phyloP scores from a whole-genome alignment of 2,329 filamentous ascomycete genomes.

The Ascochyta pisi region DNA sequence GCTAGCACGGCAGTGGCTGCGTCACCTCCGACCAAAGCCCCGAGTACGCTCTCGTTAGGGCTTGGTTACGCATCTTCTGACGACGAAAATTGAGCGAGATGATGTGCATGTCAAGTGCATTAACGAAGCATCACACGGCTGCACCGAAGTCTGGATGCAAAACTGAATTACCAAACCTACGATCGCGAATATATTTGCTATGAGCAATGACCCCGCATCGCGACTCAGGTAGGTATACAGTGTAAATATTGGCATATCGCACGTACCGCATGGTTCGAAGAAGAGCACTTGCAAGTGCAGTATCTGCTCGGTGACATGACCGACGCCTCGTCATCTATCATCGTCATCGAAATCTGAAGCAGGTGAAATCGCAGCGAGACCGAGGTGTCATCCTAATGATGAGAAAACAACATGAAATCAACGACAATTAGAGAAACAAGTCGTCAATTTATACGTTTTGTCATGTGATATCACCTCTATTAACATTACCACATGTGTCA shows the following conservation, averaged over 20 bases:
- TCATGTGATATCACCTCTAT: constrained; percentile 1
- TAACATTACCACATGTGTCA: constrained; percentile 8
- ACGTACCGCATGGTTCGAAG: not conserved
- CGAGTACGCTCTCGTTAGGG: constrained; percentile 40
- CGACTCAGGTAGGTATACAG: not conserved
- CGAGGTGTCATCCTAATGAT: not conserved
- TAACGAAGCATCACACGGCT: not conserved
- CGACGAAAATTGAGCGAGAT: constrained; percentile 45
- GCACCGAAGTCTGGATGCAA: not conserved
- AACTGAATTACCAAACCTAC: not conserved
- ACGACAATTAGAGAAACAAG: not conserved
- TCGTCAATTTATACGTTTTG: not conserved
- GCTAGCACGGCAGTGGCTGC: constrained; percentile 14
- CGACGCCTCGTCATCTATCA: not conserved
- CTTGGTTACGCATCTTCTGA: constrained; percentile 54
- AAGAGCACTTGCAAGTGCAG: not conserved
- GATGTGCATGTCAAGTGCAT: not conserved
- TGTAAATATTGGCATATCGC: not conserved
- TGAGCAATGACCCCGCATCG: not conserved
- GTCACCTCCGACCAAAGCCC: constrained; percentile 23
- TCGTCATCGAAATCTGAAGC: not conserved
- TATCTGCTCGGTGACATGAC: not conserved
- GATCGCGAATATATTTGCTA: not conserved
- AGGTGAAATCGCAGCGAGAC: not conserved
- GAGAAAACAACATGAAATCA: not conserved